Conservation (phyloP, 169 alveolate genomes). For the Eimeria maxima region DNA sequence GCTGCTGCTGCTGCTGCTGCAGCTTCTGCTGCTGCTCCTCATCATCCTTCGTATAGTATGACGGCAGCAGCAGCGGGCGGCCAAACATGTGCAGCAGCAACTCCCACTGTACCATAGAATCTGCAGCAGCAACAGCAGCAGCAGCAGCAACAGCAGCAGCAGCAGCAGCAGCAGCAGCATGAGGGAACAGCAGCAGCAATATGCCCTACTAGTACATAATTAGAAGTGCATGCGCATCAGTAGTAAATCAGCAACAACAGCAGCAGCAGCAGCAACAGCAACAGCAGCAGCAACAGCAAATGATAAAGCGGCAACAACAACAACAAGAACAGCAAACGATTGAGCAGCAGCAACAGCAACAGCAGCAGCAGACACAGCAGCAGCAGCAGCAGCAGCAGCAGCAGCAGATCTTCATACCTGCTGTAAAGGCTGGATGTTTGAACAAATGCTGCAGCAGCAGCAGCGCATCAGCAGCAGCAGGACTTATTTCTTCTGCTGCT, state of each 20-base stretch:
- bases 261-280: neutral
- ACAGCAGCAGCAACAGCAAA: no score
- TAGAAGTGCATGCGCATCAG: neutral
- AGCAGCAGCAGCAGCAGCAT: no score
- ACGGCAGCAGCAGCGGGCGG: constrained; percentile 34
- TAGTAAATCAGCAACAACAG: neutral
- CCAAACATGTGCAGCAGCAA: constrained; percentile 24
- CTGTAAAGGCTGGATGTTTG: neutral
- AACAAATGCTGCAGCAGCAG: neutral
- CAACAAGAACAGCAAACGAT: no score
- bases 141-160: constrained; percentile 7
- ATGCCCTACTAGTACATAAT: neutral
- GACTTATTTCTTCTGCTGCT: no score
- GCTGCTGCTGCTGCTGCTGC: no score
- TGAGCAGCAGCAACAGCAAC: no score
- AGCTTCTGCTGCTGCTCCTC: neutral
- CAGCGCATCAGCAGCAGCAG: no score
- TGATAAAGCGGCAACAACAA: no score
- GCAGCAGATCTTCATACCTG: neutral
- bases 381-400: no score
- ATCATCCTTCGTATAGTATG: neutral
- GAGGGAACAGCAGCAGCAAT: neutral
- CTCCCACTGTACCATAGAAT: constrained; percentile 15
- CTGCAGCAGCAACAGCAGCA: constrained; percentile 36
- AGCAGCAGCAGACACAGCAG: no score